Conservation (phyloP, 2,329 filamentous ascomycete species). For the Aspergillus sp. region DNA sequence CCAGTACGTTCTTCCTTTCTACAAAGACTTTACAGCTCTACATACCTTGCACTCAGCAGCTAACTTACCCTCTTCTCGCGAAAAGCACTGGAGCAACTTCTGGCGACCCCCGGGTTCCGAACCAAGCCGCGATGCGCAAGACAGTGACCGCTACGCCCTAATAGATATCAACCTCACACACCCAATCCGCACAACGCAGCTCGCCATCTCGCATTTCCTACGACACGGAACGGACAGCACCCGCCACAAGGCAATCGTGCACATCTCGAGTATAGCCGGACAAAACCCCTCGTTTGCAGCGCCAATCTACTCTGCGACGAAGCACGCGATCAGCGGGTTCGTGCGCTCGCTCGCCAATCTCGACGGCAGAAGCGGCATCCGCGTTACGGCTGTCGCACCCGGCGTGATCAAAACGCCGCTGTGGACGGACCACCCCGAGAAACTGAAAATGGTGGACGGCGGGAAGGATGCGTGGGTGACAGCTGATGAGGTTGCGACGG, state of each 20-base stretch:
- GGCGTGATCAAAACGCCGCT: conserved; percentile 62
- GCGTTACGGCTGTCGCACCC: conserved; percentile 61
- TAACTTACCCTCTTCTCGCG: neutral
- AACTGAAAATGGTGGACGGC: conserved; percentile 52
- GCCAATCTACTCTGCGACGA: conserved; percentile 51
- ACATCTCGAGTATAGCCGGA: conserved; percentile 51
- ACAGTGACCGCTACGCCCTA: conserved; percentile 44
- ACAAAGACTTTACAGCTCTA: neutral
- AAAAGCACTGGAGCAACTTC: conserved; percentile 50
- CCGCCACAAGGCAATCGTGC: conserved; percentile 45
- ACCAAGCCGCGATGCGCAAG: conserved; percentile 42
- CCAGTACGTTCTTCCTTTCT: conserved; percentile 30
- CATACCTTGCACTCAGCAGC: neutral
- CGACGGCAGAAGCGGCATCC: conserved; percentile 51
- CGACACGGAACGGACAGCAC: conserved; percentile 25
- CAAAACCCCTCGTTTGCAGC: conserved; percentile 40
- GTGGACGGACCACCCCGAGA: conserved; percentile 63
- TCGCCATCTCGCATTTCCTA: conserved; percentile 53
- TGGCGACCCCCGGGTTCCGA: conserved; percentile 49
- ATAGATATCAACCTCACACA: conserved; percentile 55
- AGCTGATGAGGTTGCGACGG: conserved; percentile 60
- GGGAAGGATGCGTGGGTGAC: conserved; percentile 57
- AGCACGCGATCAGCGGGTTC: conserved; percentile 51
- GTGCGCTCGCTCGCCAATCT: conserved; percentile 52
- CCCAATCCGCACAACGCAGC: conserved; percentile 52